Evolutionary conservation across 2,329 filamentous ascomycete species (phyloP).

Genomic region (Teratosphaeria nubilosa): DNA sequence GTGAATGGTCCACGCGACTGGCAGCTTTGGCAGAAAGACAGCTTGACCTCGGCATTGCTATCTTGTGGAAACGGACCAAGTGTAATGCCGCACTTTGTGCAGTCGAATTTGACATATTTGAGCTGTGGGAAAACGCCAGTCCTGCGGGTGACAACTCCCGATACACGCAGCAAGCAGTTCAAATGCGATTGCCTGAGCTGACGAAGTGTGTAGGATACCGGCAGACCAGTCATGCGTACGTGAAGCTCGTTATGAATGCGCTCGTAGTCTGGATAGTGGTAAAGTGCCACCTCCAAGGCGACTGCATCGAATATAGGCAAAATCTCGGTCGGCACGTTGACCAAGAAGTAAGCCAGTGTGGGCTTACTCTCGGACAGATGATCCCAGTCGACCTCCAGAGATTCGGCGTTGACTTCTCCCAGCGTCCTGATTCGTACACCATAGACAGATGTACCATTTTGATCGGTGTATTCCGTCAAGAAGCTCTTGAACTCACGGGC

Average conservation of each 20-base stretch:
- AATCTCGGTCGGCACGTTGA: slow-evolving; percentile 90
- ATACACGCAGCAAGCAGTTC: slow-evolving; percentile 89
- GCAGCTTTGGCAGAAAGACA: slow-evolving; percentile 92
- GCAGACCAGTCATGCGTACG: slow-evolving; percentile 89
- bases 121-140: slow-evolving; percentile 95
- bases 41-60: slow-evolving; percentile 90
- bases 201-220: slow-evolving; percentile 87
- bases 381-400: slow-evolving; percentile 90
- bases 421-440: slow-evolving; percentile 87
- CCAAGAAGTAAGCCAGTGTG: slow-evolving; percentile 87
- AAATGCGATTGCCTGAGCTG: slow-evolving; percentile 91
- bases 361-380: slow-evolving; percentile 86
- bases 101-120: slow-evolving; percentile 98
- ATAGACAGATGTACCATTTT: slow-evolving; percentile 82
- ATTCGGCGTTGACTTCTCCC: slow-evolving; percentile 95
- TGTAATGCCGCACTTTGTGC: slow-evolving; percentile 81
- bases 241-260: slow-evolving; percentile 97
- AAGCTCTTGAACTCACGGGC: slow-evolving; percentile 96
- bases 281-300: slow-evolving; percentile 88
- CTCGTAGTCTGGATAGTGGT: slow-evolving; percentile 96
- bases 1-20: slow-evolving; percentile 92
- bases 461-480: slow-evolving; percentile 89
- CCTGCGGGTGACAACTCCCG: slow-evolving; percentile 86
- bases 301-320: slow-evolving; percentile 94
- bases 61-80: slow-evolving; percentile 96